These are phyloP conservation scores for Westerdykella sp. DNA, from an alignment of 2,329 filamentous ascomycete species.

Conservation along the genomic window DNA sequence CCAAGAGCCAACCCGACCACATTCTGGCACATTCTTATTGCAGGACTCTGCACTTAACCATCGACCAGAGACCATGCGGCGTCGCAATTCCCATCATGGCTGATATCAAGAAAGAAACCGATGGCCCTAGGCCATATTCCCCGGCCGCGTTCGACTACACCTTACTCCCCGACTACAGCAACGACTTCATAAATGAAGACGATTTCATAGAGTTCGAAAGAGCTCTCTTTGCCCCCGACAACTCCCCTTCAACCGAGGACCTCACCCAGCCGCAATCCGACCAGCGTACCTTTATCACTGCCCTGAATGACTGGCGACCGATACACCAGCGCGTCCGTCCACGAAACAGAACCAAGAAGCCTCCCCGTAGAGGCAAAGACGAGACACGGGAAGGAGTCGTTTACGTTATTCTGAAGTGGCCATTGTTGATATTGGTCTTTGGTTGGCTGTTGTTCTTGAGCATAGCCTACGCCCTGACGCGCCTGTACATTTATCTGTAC, in stretches of 20 bases:
- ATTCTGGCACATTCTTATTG: neutral
- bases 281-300: conserved; percentile 63
- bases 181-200: conserved; percentile 66
- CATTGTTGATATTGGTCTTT: conserved; percentile 71
- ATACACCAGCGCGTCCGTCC: conserved; percentile 64
- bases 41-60: neutral
- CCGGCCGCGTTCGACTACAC: conserved; percentile 61
- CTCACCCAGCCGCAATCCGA: conserved; percentile 40
- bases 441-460: conserved; percentile 74
- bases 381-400: conserved; percentile 92
- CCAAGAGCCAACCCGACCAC: neutral
- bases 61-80: conserved; percentile 10
- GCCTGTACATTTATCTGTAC: conserved; percentile 86
- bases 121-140: conserved; percentile 55
- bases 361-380: conserved; percentile 56
- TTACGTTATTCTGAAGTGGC: conserved; percentile 87
- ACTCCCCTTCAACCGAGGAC: conserved; percentile 58
- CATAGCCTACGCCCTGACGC: conserved; percentile 68
- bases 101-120: conserved; percentile 41
- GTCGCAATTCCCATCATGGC: conserved; percentile 29
- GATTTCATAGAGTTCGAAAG: conserved; percentile 73
- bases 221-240: conserved; percentile 76
- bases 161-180: conserved; percentile 70
- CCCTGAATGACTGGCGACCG: conserved; percentile 93
- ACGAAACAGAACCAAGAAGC: conserved; percentile 34